Evolutionary conservation across 2,329 filamentous ascomycete genomes (phyloP), one percentile per base, ranked within the genome.

Genomic region (Aphanocladium album): DNA sequence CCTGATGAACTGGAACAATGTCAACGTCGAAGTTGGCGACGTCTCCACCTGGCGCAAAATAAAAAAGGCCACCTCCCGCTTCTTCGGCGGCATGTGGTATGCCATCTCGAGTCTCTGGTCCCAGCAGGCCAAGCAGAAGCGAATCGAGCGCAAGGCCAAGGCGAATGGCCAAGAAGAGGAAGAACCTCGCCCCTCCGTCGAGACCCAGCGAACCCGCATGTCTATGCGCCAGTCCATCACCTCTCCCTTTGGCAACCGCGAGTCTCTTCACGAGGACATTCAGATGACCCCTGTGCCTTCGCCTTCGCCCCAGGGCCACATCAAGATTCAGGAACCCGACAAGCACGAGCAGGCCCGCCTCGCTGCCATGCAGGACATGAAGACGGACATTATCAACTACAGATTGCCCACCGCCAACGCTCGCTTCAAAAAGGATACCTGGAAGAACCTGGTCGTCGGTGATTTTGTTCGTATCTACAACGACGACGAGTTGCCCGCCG

Each of bases 401-500:
- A 81, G 84, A 51, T 81, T 85, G 62, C 80, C 85, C 16, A 77
- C 83, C 0, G 80, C 84, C 5, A 89, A 89, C 58, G 91, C 93
- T 37, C 84, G 90, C 25, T 99, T 99, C 76, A 93, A 96, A 74
- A 90, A 89, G 67, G 93, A 97, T 70, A 87, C 86, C 47, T 99
- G 95, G 95, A 99, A 99, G 76, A 96, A 87, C 68, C 83, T 99
- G 16, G 88, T 93, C 68, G 95, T 99, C 9, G 95, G 95, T 52
- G 95, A 99, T 74, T 98, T 96, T 74, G 89, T 99, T 59, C 91
- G 96, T 66, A 84, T 99, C 55, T 98, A 97, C 77, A 97, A 96
- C 69, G 90, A 96, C 66, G 95, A 99, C 69, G 92, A 96, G 67
- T 86, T 99, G 25, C 96, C 95, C 1, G 93, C 95, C 52, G 95